These are phyloP conservation scores for Cenococcum geophilum DNA, from an alignment of 495 filamentous ascomycete genomes.

Conservation along the genomic window DNA sequence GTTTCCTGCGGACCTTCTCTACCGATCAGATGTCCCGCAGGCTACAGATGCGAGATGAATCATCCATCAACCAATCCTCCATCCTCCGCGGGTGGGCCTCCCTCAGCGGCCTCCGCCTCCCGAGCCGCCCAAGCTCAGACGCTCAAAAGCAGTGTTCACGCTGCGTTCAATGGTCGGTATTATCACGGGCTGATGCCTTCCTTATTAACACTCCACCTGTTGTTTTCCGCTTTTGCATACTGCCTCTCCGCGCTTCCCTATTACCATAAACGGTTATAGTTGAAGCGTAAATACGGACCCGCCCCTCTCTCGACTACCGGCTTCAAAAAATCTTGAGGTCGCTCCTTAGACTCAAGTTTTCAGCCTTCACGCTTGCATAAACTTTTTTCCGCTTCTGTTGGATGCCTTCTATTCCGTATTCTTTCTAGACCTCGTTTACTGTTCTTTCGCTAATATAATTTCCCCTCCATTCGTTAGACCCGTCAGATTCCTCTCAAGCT, in stretches of 20 bases:
- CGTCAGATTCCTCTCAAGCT: slow-evolving; percentile 24
- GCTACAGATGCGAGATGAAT: slow-evolving; percentile 26
- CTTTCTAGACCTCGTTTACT: slow-evolving; percentile 1
- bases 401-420: slow-evolving; percentile 3
- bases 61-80: slow-evolving; percentile 29
- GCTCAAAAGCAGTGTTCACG: slow-evolving; percentile 67
- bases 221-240: not conserved
- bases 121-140: slow-evolving; percentile 44
- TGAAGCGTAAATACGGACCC: no score
- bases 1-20: not conserved
- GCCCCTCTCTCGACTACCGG: no score
- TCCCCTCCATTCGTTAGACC: slow-evolving; percentile 13
- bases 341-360: not conserved
- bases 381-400: slow-evolving; percentile 7
- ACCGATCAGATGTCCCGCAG: slow-evolving; percentile 3
- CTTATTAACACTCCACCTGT: slow-evolving; percentile 7
- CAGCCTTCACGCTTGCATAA: not conserved
- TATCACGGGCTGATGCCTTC: slow-evolving; percentile 6
- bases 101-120: slow-evolving; percentile 43
- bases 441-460: slow-evolving; percentile 5
- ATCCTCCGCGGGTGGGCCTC: slow-evolving; percentile 46
- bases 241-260: not conserved
- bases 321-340: no score
- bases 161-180: slow-evolving; percentile 72
- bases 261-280: not conserved